Conservation (phyloP, 345 rosid genomes). For the Jatropha curcas region DNA sequence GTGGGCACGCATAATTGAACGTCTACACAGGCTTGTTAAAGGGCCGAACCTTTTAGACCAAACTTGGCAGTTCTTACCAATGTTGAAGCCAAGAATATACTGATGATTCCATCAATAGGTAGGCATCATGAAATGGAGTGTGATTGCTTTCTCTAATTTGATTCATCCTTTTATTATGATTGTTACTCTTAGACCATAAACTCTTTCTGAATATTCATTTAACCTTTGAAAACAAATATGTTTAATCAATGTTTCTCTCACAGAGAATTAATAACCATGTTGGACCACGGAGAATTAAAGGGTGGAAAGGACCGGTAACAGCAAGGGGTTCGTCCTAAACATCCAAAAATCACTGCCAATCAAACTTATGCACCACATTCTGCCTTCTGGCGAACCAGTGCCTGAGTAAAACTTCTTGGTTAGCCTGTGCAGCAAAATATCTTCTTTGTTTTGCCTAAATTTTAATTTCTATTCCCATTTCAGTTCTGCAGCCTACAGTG, state of each 20-base stretch:
- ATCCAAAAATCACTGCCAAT: constrained; percentile 73
- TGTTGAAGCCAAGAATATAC: no score
- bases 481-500: neutral
- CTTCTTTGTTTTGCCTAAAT: neutral
- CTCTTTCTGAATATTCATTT: no score
- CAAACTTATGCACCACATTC: constrained; percentile 53
- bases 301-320: constrained; percentile 64
- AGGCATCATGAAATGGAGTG: no score
- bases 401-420: constrained; percentile 42
- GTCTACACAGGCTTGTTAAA: no score
- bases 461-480: constrained; percentile 1
- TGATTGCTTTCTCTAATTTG: no score
- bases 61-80: no score
- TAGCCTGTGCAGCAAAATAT: constrained; percentile 10
- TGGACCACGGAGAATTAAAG: constrained; percentile 78
- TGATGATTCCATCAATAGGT: no score
- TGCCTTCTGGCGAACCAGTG: constrained; percentile 35
- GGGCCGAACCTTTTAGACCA: no score
- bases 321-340: constrained; percentile 57
- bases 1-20: no score
- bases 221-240: no score
- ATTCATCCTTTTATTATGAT: no score
- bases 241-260: constrained; percentile 11
- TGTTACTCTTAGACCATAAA: no score
- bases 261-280: constrained; percentile 89